These are phyloP conservation scores for Skeletonema marinoi DNA, from an alignment of 108 stramenopile genomes.

Conservation along the genomic window DNA sequence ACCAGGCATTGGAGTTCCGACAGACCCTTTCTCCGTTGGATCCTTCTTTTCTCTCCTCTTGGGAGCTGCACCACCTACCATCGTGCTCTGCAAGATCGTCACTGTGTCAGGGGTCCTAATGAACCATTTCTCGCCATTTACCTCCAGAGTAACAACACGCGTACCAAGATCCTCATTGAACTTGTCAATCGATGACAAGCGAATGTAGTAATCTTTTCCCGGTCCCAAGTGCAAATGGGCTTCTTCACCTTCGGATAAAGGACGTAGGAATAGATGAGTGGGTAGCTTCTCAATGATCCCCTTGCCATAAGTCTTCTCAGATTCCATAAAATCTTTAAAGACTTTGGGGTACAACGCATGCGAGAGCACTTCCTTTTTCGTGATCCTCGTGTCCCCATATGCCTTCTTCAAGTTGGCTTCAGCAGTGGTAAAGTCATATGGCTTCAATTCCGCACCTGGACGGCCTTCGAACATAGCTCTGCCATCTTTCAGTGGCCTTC, in stretches of 20 bases:
- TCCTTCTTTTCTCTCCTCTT: constrained; percentile 40
- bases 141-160: constrained; percentile 64
- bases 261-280: constrained; percentile 67
- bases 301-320: constrained; percentile 49
- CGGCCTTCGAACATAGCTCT: constrained; percentile 68
- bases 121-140: constrained; percentile 71
- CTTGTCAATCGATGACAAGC: constrained; percentile 39
- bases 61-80: constrained; percentile 11
- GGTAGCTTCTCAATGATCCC: constrained; percentile 51
- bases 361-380: constrained; percentile 60
- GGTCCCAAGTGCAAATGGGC: constrained; percentile 44
- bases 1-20: constrained; percentile 82
- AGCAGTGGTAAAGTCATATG: constrained; percentile 69
- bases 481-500: constrained; percentile 57
- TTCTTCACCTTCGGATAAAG: constrained; percentile 71
- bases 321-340: constrained; percentile 62
- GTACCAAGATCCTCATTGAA: constrained; percentile 43
- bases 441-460: constrained; percentile 75
- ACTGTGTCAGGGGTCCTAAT: constrained; percentile 38
- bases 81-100: constrained; percentile 29
- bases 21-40: constrained; percentile 37
- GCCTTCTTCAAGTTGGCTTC: constrained; percentile 50
- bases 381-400: constrained; percentile 56
- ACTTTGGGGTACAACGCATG: constrained; percentile 77
- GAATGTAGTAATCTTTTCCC: constrained; percentile 59